Conservation (phyloP, 73 alveolate genomes). For the Stentor coeruleus region DNA sequence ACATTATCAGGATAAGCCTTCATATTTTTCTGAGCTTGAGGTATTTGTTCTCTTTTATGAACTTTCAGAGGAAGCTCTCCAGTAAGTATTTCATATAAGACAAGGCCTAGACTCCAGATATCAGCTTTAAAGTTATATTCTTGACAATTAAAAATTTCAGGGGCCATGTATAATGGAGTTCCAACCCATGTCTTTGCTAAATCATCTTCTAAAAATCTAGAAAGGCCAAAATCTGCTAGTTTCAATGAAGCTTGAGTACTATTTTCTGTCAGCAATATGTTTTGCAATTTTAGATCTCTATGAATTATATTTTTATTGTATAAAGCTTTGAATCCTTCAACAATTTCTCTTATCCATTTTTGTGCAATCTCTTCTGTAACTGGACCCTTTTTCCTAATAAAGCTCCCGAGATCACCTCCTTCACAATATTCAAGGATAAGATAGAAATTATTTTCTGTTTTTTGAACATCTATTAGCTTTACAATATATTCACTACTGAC, state of each 20-base stretch:
- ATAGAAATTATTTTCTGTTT: conserved; percentile 41
- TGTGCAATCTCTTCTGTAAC: conserved; percentile 69
- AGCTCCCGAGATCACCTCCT: conserved; percentile 47
- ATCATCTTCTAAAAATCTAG: conserved; percentile 38
- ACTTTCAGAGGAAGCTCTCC: conserved; percentile 53
- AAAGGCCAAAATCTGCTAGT: conserved; percentile 66
- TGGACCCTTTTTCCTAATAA: conserved; percentile 27
- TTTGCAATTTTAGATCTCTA: conserved; percentile 56
- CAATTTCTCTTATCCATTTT: conserved; percentile 59
- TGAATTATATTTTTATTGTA: conserved; percentile 55
- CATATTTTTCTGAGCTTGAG: conserved; percentile 27
- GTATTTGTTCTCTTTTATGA: conserved; percentile 34
- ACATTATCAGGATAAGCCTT: conserved; percentile 34
- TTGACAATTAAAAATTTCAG: conserved; percentile 45
- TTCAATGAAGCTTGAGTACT: conserved; percentile 37
- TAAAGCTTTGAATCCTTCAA: conserved; percentile 59
- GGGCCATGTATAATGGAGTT: conserved; percentile 77
- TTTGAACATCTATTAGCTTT: conserved; percentile 21
- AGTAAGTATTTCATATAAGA: conserved; percentile 52
- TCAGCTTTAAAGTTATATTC: conserved; percentile 58
- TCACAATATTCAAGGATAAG: conserved; percentile 39
- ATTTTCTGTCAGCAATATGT: conserved; percentile 46
- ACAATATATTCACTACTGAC: conserved; percentile 29
- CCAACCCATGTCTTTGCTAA: conserved; percentile 57
- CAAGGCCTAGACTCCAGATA: conserved; percentile 61